Base-by-base conservation (phyloP, 495 filamentous ascomycete species). In the Hamigera avellanea region DNA sequence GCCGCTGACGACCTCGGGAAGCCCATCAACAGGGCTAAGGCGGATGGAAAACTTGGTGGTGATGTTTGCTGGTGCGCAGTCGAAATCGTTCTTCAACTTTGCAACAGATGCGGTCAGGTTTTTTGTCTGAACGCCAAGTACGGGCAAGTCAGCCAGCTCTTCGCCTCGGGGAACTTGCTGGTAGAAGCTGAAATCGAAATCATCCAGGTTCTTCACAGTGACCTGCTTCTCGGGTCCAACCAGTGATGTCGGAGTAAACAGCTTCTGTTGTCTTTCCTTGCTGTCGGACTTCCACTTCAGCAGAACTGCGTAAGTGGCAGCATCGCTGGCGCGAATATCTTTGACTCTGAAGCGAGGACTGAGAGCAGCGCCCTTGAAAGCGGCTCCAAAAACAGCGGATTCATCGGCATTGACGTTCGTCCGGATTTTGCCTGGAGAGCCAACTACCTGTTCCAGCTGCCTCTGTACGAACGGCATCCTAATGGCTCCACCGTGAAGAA, bases 391-490 rank as follows among this genome's bases (percentile, higher is more conserved):
- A 12, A 94, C 91, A 33, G 93, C 91, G 12, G 93, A 77, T 62
- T 99, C 93, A 55, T 99, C 93, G 18, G 88, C 80, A 59, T 99
- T 99, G 46, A 99, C 93, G 49, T 88, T 96, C 46, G 81, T 80
- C 37, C 84, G 77, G 40, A 99, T 68, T 65, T 94, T 95, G 34
- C 79, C 75, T 5, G 75, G 66, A 12, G 67, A 69, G 8, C 82
- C 81, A 19, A 78, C 72, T 33, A 82, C 53, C 33, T 74, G 76
- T 62, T 95, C 91, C 18, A 99, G 75, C 52, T 81, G 69, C 57
- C 77, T 87, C 53, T 95, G 88, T 6, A 99, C 85, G 42, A 96
- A 95, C 5, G 93, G 93, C 17, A 88, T 96, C 25, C 93, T 77
- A 33, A 85, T 76, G 16, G 82, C 78, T 40, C 93, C 93, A 48